phyloP scores from a whole-genome alignment of 768 basidiomycete genomes.

The Favolaschia claudopus region DNA sequence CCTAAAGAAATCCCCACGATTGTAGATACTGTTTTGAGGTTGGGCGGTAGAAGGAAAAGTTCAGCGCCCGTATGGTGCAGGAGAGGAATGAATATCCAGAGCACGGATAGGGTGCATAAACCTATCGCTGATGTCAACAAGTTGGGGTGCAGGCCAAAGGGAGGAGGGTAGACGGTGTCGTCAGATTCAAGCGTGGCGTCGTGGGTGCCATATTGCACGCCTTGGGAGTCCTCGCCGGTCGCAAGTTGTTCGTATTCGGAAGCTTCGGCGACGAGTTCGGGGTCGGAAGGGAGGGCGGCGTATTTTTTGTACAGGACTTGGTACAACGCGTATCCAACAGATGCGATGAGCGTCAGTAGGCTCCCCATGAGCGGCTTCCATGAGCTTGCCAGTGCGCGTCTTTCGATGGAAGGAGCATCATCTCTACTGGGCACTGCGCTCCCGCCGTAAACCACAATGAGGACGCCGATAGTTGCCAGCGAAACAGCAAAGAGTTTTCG shows the following conservation, averaged over 20 bases:
- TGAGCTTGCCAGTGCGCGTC: constrained; percentile 36
- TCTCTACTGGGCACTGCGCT: constrained; percentile 37
- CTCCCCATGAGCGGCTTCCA: constrained; percentile 75
- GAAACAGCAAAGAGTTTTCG: constrained; percentile 74
- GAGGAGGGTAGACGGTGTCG: constrained; percentile 61
- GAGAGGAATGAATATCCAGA: constrained; percentile 84
- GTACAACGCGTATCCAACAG: constrained; percentile 77
- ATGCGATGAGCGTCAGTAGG: constrained; percentile 73
- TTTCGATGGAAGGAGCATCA: constrained; percentile 18
- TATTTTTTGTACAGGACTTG: constrained; percentile 89
- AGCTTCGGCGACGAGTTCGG: constrained; percentile 53
- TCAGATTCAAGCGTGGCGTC: constrained; percentile 28
- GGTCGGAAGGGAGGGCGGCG: constrained; percentile 72
- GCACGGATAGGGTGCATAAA: constrained; percentile 68
- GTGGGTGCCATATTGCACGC: constrained; percentile 17
- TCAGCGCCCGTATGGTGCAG: constrained; percentile 74
- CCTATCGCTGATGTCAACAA: constrained; percentile 84
- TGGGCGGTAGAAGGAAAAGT: constrained; percentile 68
- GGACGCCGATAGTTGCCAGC: constrained; percentile 82
- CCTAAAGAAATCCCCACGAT: constrained; percentile 74
- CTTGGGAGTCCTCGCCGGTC: constrained; percentile 41
- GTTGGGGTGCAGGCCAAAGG: constrained; percentile 88
- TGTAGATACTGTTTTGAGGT: constrained; percentile 50
- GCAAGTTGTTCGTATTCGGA: constrained; percentile 56
- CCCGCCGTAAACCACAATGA: constrained; percentile 86